A percentile compares a stretch with the other conserved stretches of the same genome.
Conservation (phyloP, 176 grass and related monocot genomes). For the Elymus sibiricus region DNA sequence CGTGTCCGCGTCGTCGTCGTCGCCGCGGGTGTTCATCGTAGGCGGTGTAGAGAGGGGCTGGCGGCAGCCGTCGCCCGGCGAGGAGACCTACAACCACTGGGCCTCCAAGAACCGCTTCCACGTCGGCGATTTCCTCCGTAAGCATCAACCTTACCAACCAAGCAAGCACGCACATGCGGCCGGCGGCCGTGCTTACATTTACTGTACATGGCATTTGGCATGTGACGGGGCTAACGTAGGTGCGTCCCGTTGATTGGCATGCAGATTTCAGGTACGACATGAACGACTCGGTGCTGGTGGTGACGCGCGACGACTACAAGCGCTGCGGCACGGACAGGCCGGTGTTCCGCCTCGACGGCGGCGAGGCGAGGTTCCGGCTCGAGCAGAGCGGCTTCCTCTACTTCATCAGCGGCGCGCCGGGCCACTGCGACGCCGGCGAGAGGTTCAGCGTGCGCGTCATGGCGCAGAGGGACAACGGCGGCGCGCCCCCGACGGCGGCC, state of each 20-base stretch:
- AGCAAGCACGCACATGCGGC: neutral
- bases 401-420: slow-evolving; percentile 68
- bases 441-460: slow-evolving; percentile 55
- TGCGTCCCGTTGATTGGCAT: neutral
- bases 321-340: slow-evolving; percentile 28
- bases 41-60: slow-evolving; percentile 50
- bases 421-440: slow-evolving; percentile 53
- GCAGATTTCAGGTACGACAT: slow-evolving; percentile 33
- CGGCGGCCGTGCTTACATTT: neutral
- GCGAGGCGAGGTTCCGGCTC: slow-evolving; percentile 47
- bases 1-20: neutral
- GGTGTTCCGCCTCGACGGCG: slow-evolving; percentile 14
- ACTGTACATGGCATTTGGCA: neutral
- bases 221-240: neutral
- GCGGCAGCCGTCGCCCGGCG: slow-evolving; percentile 32
- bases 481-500: neutral
- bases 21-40: slow-evolving; percentile 19
- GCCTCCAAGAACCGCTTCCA: slow-evolving; percentile 57
- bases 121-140: slow-evolving; percentile 66
- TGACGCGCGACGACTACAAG: slow-evolving; percentile 49
- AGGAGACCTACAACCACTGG: slow-evolving; percentile 81
- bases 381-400: slow-evolving; percentile 40
- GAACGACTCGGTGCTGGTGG: slow-evolving; percentile 79
- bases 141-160: neutral
- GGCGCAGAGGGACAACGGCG: neutral